Conservation (phyloP, 495 filamentous ascomycete species). For the Penicillium pulvis region DNA sequence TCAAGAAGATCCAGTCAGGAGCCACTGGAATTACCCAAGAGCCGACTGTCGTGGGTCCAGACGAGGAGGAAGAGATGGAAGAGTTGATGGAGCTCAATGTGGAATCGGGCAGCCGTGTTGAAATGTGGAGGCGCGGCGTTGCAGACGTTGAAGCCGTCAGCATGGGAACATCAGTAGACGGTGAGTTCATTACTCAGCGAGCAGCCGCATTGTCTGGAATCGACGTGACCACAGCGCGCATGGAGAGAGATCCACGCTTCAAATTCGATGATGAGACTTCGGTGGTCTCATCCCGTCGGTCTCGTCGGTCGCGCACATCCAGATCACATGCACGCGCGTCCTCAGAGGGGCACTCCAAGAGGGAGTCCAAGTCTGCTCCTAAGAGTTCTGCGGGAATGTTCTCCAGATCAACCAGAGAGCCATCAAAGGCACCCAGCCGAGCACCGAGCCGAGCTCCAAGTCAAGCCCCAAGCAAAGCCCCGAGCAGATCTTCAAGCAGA, state of each 20-base stretch:
- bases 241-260: constrained; percentile 39
- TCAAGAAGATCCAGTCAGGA: constrained; percentile 69
- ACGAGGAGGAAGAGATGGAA: constrained; percentile 45
- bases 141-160: constrained; percentile 63
- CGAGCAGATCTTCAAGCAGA: constrained; percentile 16
- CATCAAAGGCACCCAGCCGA: constrained; percentile 17
- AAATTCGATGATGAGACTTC: constrained; percentile 44
- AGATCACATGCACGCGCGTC: constrained; percentile 18
- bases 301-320: constrained; percentile 37
- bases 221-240: constrained; percentile 42
- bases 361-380: constrained; percentile 22
- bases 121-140: constrained; percentile 85
- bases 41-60: not conserved
- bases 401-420: constrained; percentile 25
- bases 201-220: constrained; percentile 64
- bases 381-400: constrained; percentile 22
- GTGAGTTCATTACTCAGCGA: constrained; percentile 81
- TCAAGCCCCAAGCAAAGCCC: constrained; percentile 10
- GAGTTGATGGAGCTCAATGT: constrained; percentile 60
- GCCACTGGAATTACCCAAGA: constrained; percentile 7
- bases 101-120: constrained; percentile 64
- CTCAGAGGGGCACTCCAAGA: constrained; percentile 18
- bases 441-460: constrained; percentile 8
- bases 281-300: constrained; percentile 40
- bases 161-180: constrained; percentile 70